These are phyloP conservation scores for Pleurotus tuber-regium DNA, from an alignment of 768 basidiomycete genomes.

Conservation along the genomic window DNA sequence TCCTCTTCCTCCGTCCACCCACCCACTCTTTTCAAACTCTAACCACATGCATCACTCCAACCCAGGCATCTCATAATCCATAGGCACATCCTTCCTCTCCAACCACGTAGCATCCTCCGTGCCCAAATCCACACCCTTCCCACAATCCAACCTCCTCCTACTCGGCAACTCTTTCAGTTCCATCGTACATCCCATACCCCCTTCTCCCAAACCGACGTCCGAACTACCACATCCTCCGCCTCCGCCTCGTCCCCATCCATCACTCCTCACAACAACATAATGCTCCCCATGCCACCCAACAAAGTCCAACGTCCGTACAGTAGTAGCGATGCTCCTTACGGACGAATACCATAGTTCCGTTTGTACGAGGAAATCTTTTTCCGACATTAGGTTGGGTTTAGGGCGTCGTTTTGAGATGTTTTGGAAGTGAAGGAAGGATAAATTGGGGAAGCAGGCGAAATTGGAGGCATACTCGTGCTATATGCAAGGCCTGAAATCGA, in stretches of 20 bases:
- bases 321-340: slow-evolving; percentile 48
- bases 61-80: slow-evolving; percentile 68
- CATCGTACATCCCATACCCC: slow-evolving; percentile 17
- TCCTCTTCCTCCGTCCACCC: too few species aligned
- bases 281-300: slow-evolving; percentile 75
- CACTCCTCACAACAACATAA: slow-evolving; percentile 54
- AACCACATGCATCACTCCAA: slow-evolving; percentile 32
- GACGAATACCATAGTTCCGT: slow-evolving; percentile 53
- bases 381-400: slow-evolving; percentile 54
- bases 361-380: slow-evolving; percentile 57
- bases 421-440: slow-evolving; percentile 62
- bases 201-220: not conserved
- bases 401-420: slow-evolving; percentile 44
- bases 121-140: slow-evolving; percentile 64
- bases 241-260: slow-evolving; percentile 6
- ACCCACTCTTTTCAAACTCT: too few species aligned
- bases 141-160: slow-evolving; percentile 56
- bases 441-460: slow-evolving; percentile 45
- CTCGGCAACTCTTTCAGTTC: slow-evolving; percentile 64
- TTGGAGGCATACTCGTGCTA: slow-evolving; percentile 53
- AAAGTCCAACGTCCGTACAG: slow-evolving; percentile 56
- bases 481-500: not conserved
- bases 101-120: slow-evolving; percentile 62
- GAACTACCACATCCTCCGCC: too few species aligned
- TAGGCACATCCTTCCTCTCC: slow-evolving; percentile 73